Evolutionary conservation across 2,329 filamentous ascomycete species (phyloP).

Genomic region (Fusarium incarnatum): DNA sequence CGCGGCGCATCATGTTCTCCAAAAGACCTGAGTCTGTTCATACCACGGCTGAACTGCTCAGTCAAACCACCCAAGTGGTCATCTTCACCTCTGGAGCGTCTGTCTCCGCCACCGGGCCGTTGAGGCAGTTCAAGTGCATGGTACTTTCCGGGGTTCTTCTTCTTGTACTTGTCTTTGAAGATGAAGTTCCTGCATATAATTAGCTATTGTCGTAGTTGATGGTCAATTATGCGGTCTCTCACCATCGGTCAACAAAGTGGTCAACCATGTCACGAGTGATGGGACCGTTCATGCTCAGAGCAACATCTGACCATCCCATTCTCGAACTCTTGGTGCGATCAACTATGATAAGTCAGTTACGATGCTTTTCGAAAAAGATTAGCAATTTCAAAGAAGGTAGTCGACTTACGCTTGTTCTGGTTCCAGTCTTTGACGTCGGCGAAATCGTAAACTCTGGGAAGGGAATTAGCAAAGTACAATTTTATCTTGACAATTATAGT

Average conservation of each 20-base stretch:
- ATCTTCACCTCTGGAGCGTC: conserved; percentile 38
- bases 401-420: conserved; percentile 74
- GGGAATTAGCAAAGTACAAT: background rate
- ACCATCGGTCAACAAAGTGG: conserved; percentile 88
- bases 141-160: conserved; percentile 64
- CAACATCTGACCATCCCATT: conserved; percentile 94
- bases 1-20: conserved; percentile 44
- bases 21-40: conserved; percentile 55
- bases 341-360: conserved; percentile 56
- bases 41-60: conserved; percentile 56
- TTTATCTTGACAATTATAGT: rapidly evolving
- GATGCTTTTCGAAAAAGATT: background rate
- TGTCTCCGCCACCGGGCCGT: conserved; percentile 24
- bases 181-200: conserved; percentile 76
- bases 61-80: conserved; percentile 59
- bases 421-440: conserved; percentile 81
- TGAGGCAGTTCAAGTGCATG: conserved; percentile 39
- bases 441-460: conserved; percentile 77
- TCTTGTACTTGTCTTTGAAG: conserved; percentile 80
- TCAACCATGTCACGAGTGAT: conserved; percentile 79
- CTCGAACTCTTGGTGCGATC: conserved; percentile 82
- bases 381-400: too few species aligned
- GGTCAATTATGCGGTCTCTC: background rate
- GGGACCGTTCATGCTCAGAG: conserved; percentile 78
- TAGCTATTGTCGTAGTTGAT: background rate